Evolutionary conservation across 441 rosid species (phyloP).

Genomic region (Dalechampia spathulata): DNA sequence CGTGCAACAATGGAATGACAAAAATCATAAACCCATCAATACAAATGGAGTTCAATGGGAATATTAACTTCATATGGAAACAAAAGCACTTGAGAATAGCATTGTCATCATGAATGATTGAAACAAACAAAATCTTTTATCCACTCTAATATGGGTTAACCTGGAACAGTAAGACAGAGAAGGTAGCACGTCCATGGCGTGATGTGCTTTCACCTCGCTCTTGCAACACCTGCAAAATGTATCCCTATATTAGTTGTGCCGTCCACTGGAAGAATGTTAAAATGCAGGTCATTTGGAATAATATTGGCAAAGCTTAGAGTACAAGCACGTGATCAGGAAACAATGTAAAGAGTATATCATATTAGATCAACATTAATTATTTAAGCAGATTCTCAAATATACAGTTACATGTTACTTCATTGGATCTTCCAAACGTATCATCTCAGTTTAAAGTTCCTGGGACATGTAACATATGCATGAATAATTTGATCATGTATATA

Average conservation of each 20-base stretch:
- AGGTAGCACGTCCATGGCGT: slow-evolving; percentile 99
- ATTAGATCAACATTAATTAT: not conserved
- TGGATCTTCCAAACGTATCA: not conserved
- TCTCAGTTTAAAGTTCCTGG: not conserved
- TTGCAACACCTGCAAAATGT: slow-evolving; percentile 76
- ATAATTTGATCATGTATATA: not conserved
- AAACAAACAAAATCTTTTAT: slow-evolving; percentile 1
- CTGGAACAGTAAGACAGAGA: slow-evolving; percentile 97
- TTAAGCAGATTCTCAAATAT: slow-evolving; percentile 2
- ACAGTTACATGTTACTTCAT: not conserved
- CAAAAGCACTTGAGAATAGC: slow-evolving; percentile 5
- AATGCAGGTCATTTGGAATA: not conserved
- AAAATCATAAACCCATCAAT: slow-evolving; percentile 4
- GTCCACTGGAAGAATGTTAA: slow-evolving; percentile 10
- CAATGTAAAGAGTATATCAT: too few relatives aligned
- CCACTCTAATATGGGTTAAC: slow-evolving; percentile 27
- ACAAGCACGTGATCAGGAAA: not conserved
- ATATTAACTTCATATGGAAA: slow-evolving; percentile 13
- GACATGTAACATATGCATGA: not conserved
- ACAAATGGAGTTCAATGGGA: slow-evolving; percentile 3
- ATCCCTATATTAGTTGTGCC: slow-evolving; percentile 17
- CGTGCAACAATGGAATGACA: not conserved
- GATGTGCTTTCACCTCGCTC: slow-evolving; percentile 99
- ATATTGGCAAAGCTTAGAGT: too few relatives aligned
- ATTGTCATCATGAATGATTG: slow-evolving; percentile 3